Conservation (phyloP, 495 filamentous ascomycete species). For the Lepidopterella palustris region DNA sequence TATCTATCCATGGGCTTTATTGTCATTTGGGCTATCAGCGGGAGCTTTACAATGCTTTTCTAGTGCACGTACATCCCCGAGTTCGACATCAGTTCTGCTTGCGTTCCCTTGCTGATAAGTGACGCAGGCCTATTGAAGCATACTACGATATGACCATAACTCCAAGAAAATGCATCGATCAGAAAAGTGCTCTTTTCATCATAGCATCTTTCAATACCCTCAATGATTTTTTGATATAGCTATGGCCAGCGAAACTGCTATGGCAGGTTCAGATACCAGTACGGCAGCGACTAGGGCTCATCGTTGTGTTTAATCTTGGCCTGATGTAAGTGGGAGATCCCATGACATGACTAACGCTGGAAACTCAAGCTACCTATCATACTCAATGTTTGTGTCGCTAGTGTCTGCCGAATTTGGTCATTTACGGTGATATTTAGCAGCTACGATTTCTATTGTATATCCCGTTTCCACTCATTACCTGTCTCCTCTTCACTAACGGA, state of each 20-base stretch:
- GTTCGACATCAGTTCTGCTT: not conserved
- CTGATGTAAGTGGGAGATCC: not conserved
- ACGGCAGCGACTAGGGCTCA: conserved; percentile 10
- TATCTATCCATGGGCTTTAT: conserved; percentile 1
- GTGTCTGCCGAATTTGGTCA: conserved; percentile 15
- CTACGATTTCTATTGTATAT: conserved; percentile 20
- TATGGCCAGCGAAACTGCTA: conserved; percentile 14
- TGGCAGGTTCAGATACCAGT: conserved; percentile 4
- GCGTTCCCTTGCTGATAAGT: not conserved
- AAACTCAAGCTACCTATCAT: not conserved
- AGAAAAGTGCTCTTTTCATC: not conserved
- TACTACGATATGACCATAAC: conserved; percentile 1
- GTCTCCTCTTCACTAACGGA: too few relatives aligned
- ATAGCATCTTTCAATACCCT: conserved; percentile 7
- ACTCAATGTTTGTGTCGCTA: conserved; percentile 11
- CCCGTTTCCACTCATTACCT: too few relatives aligned
- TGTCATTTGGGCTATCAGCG: not conserved
- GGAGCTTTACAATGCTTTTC: conserved; percentile 9
- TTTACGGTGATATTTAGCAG: conserved; percentile 1
- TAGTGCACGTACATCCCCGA: conserved; percentile 10
- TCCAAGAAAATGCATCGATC: conserved; percentile 11
- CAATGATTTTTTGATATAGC: conserved; percentile 17
- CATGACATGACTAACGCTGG: not conserved
- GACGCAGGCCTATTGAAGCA: conserved; percentile 7
- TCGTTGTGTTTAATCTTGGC: conserved; percentile 14